phyloP scores from a whole-genome alignment of 176 grass and related monocot genomes.

The bread wheat (Triticum aestivum) region IWGSC_CS_RefSeq_v2.1 NC_057795.1:683865713-683866212 shows the following conservation, averaged over 20 bases:
- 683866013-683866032: neutral
- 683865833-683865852: neutral
- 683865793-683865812: neutral
- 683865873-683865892: no score
- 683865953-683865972: neutral
- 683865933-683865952: neutral
- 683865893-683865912: no score
- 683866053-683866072: neutral
- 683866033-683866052: neutral
- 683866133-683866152: neutral
- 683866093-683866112: neutral
- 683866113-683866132: neutral
- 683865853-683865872: neutral
- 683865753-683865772: neutral
- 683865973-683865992: neutral
- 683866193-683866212: neutral
- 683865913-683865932: neutral
- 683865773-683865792: neutral
- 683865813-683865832: neutral
- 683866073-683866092: neutral
- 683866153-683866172: neutral
- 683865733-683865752: neutral
- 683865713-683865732: neutral
- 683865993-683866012: neutral
- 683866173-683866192: neutral